Evolutionary conservation across 2,329 filamentous ascomycete species (phyloP), one percentile per base, ranked within the genome.

Genomic region (Fusarium devonianum): DNA sequence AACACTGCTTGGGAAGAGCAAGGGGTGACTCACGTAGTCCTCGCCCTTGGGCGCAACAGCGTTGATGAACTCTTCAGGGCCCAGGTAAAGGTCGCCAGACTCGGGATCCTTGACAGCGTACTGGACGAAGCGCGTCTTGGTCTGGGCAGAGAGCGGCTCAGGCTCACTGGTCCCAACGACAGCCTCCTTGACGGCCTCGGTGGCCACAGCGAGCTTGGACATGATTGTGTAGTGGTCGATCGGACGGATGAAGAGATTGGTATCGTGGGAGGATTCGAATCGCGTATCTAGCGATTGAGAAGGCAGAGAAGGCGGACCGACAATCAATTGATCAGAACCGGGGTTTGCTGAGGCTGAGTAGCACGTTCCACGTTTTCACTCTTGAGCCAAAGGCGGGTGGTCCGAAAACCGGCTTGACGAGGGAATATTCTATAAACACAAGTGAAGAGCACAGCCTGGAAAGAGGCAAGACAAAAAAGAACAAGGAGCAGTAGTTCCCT

Each of bases 1-100:
- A 37, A 35, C 30, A 26, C 26, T 28, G 32, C 25, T 30, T 25
- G 17, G 32, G 13, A 18, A 38, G 23, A 36, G 25, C 41, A 39
- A 32, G 39, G 26, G 17, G 52, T 56, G 49, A 82, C 89, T 85
- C 78, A 97, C 93, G 75, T 94, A 97, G 77, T 97, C 92, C 74
- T 96, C 91, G 51, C 85, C 80, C 36, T 82, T 81, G 5, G 94
- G 94, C 63, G 91, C 92, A 75, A 99, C 86, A 19, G 93, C 93
- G 67, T 92, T 81, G 65, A 97, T 85, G 72, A 99, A 99, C 70
- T 95, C 84, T n/a, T 92, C 84, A 55, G 88, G 84, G 34, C 82
- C 86, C 83, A 99, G 89, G 69, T 83, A 91, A 47, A 86, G 78
- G 67, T 97, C 90, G 49, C 89, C 92, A 8, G 85, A 81, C 63